Evolutionary conservation across 2,329 filamentous ascomycete genomes (phyloP).

Genomic region (Nemania bipapillata): DNA sequence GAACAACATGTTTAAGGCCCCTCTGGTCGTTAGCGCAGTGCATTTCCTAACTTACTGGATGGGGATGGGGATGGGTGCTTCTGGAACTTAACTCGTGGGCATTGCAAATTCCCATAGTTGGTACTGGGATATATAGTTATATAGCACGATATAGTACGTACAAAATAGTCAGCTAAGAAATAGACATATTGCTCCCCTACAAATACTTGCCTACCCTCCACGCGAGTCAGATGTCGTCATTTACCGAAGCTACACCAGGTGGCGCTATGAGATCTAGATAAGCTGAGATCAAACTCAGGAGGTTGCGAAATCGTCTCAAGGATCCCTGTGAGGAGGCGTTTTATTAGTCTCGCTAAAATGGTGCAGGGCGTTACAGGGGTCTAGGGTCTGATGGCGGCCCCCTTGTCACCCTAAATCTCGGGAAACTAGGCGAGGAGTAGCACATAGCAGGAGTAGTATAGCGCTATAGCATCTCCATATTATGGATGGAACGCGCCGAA

Average conservation of each 20-base stretch:
- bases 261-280: conserved; percentile 28
- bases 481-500: neutral
- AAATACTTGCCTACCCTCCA: too few relatives aligned
- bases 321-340: conserved; percentile 32
- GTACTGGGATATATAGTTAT: too few relatives aligned
- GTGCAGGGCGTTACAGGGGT: conserved; percentile 21
- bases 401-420: conserved; percentile 16
- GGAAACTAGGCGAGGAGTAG: neutral
- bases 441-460: neutral
- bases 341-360: conserved; percentile 40
- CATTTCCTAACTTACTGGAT: too few relatives aligned
- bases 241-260: neutral
- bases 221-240: conserved; percentile 2
- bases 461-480: too few relatives aligned
- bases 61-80: too few relatives aligned
- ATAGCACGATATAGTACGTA: too few relatives aligned
- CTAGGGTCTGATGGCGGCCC: conserved; percentile 30
- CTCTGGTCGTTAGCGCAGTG: too few relatives aligned
- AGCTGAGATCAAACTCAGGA: conserved; percentile 43
- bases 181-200: too few relatives aligned
- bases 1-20: too few relatives aligned
- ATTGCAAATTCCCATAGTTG: too few relatives aligned
- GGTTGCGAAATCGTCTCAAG: conserved; percentile 47
- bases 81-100: too few relatives aligned
- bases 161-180: neutral